Evolutionary conservation across 345 rosid species (phyloP), one percentile per base, ranked within the genome.

Genomic region (Aquilaria yunnanensis): DNA sequence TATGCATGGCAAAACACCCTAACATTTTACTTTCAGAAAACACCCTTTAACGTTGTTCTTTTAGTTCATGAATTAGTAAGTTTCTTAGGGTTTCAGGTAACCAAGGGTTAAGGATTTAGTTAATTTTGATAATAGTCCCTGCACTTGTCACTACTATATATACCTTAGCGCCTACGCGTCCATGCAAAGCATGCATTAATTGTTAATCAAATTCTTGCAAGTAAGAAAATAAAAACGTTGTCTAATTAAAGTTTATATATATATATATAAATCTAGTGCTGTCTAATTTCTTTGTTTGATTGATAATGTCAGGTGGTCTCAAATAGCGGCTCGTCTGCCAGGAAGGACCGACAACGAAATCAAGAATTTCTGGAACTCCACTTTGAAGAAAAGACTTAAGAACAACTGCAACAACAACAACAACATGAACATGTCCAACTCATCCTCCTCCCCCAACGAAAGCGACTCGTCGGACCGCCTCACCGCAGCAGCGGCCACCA

Each of bases 281-380:
- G 10, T 49, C 5, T 37, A 37, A 37, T 37, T 37, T 4, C 7
- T 37, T 37, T 37, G 3, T 4, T 37, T 9, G 7, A 51, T 13
- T 45, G 43, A 54, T 56, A 52, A 41, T 55, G 59, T 55, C 71
- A 85, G 98, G 76, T 92, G 98, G 98, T 89, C 98, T 63, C 98
- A 92, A 45, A 92, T 89, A 12, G 96, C 96, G 49, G 95, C 95
- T 47, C 74, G 95, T 61, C 90, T 92, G 68, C 92, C 98, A 9
- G 98, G 98, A 54, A 77, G 96, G 59, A 89, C 96, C 9, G 96
- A 92, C 67, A 92, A 92, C 4, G 98, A 92, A 72, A 89, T 92
- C 72, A 92, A 92, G 77, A 92, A 92, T 66, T 92, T 92, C 59
- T 92, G 98, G 96, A 92, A 92, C 77, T 89, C 98, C 0, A 83